Evolutionary conservation across 2,329 filamentous ascomycete genomes (phyloP).

Genomic region (Alternaria sp.): DNA sequence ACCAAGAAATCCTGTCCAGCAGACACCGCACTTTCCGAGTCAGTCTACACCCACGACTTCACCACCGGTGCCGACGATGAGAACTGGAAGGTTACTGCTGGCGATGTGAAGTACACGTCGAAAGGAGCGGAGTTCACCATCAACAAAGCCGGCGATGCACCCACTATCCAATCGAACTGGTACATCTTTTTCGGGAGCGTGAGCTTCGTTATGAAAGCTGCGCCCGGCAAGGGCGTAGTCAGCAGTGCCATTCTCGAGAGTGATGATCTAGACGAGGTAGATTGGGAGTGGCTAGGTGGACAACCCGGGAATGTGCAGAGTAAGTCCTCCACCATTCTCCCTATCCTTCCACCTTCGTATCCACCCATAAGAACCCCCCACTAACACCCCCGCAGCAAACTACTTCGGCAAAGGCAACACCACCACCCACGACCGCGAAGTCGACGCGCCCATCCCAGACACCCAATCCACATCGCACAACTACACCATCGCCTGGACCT

Average conservation of each 20-base stretch:
- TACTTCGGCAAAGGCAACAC: conserved; percentile 44
- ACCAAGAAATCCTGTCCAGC: conserved; percentile 48
- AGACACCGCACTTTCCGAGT: conserved; percentile 45
- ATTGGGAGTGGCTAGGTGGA: conserved; percentile 78
- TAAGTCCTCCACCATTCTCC: conserved; percentile 60
- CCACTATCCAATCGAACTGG: conserved; percentile 76
- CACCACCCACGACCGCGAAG: conserved; percentile 70
- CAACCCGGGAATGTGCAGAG: conserved; percentile 67
- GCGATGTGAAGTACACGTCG: conserved; percentile 48
- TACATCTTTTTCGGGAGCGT: conserved; percentile 85
- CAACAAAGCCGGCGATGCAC: conserved; percentile 52
- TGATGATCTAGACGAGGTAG: conserved; percentile 83
- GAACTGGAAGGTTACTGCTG: conserved; percentile 36
- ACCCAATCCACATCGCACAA: conserved; percentile 66
- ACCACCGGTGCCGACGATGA: conserved; percentile 32
- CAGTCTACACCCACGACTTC: conserved; percentile 50
- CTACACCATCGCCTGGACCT: conserved; percentile 74
- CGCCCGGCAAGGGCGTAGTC: conserved; percentile 75
- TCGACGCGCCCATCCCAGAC: conserved; percentile 59
- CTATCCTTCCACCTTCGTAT: conserved; percentile 34
- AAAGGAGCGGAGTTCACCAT: conserved; percentile 57
- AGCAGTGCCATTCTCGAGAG: conserved; percentile 81
- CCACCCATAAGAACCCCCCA: conserved; percentile 56
- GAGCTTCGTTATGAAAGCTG: conserved; percentile 76
- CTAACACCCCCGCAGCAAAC: conserved; percentile 34